phyloP scores from a whole-genome alignment of 2,329 filamentous ascomycete species.

The Endoconidiophora laricicola region DNA sequence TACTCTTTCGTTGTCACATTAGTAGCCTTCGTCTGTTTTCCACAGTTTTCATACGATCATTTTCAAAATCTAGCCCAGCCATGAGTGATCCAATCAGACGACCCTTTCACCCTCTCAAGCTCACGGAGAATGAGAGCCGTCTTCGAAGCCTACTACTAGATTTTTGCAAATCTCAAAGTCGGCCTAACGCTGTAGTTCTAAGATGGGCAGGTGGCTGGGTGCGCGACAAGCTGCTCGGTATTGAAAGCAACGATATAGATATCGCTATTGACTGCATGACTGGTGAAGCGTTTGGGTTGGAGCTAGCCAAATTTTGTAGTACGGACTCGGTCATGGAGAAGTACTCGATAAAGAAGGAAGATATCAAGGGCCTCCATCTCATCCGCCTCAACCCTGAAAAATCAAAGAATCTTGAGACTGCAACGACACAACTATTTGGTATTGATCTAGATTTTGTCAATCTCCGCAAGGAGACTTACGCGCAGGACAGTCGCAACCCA shows the following conservation, averaged over 20 bases:
- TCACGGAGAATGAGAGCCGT: slow-evolving; percentile 55
- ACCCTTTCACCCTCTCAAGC: slow-evolving; percentile 23
- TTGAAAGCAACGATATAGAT: slow-evolving; percentile 65
- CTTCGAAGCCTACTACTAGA: slow-evolving; percentile 66
- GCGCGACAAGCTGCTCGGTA: slow-evolving; percentile 61
- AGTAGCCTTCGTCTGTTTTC: background rate
- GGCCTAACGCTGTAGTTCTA: slow-evolving; percentile 36
- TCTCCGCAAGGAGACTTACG: slow-evolving; percentile 77
- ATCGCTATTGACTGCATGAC: slow-evolving; percentile 77
- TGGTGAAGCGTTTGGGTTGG: slow-evolving; percentile 55
- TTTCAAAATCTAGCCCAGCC: slow-evolving; percentile 1
- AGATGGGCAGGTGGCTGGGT: slow-evolving; percentile 82
- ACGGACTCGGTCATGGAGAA: slow-evolving; percentile 40
- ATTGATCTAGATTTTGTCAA: slow-evolving; percentile 92
- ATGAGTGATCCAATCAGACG: slow-evolving; percentile 1
- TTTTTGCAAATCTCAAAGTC: slow-evolving; percentile 43
- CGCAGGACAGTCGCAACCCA: slow-evolving; percentile 76
- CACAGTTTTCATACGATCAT: slow-evolving; percentile 4
- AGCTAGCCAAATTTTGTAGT: slow-evolving; percentile 52
- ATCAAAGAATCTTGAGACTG: slow-evolving; percentile 88
- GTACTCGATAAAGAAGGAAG: slow-evolving; percentile 39
- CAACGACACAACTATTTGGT: slow-evolving; percentile 69
- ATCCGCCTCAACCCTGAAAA: slow-evolving; percentile 88
- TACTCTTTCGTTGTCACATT: too few species aligned
- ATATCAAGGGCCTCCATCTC: slow-evolving; percentile 65